These are phyloP conservation scores for Allium cepa DNA, from an alignment of 106 monocot genomes.

Conservation along the genomic window DNA sequence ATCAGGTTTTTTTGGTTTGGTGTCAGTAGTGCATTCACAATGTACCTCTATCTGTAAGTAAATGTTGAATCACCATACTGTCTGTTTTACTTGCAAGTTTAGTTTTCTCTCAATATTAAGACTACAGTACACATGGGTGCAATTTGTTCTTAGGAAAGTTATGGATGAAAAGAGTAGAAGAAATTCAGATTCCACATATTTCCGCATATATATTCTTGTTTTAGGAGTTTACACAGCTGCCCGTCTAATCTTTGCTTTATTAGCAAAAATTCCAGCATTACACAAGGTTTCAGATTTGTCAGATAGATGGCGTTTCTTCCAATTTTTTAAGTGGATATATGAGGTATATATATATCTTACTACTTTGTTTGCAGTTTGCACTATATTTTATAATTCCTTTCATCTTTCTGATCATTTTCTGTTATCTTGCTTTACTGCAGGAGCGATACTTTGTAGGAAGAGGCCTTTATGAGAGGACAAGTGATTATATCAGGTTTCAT, in stretches of 20 bases:
- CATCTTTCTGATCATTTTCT: neutral
- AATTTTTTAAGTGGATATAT: conserved; percentile 99
- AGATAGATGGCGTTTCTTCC: conserved; percentile 82
- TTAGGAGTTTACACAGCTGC: conserved; percentile 75
- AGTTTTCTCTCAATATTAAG: neutral
- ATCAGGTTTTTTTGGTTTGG: conserved; percentile 86
- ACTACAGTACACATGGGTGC: neutral
- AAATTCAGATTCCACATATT: conserved; percentile 73
- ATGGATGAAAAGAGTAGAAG: conserved; percentile 54
- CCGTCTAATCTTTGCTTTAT: conserved; percentile 50
- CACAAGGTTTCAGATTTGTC: conserved; percentile 64
- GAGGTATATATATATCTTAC: conserved; percentile 29
- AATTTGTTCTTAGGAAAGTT: conserved; percentile 53
- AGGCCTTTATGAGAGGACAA: conserved; percentile 84
- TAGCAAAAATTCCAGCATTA: conserved; percentile 83
- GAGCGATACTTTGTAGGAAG: conserved; percentile 94
- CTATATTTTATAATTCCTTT: too few species aligned
- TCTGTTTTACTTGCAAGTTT: neutral
- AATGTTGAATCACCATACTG: neutral
- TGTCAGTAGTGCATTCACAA: conserved; percentile 34
- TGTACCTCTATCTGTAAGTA: conserved; percentile 82
- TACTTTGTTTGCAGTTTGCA: neutral
- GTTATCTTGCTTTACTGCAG: conserved; percentile 22
- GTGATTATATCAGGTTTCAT: conserved; percentile 71
- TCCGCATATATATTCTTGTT: conserved; percentile 73